phyloP scores from a whole-genome alignment of 208 protist genomes.

The Wallacemonas sp. region DNA sequence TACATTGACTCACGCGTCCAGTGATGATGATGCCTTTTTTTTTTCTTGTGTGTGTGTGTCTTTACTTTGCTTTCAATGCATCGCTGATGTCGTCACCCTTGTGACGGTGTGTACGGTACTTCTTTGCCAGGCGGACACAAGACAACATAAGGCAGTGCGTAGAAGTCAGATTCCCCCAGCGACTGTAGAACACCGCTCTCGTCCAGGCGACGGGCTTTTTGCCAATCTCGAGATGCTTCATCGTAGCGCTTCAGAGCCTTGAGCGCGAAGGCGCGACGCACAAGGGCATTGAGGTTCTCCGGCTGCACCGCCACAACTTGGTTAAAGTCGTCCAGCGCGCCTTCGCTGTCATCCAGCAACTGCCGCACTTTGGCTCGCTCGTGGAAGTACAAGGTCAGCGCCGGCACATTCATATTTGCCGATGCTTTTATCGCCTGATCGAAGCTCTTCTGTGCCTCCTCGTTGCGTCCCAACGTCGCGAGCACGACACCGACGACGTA shows the following conservation, averaged over 20 bases:
- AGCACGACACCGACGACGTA: constrained; percentile 59
- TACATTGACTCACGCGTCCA: too few relatives aligned
- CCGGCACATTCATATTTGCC: background rate
- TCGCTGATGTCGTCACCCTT: background rate
- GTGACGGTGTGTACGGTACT: constrained; percentile 17
- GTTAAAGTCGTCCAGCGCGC: constrained; percentile 77
- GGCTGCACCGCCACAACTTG: constrained; percentile 62
- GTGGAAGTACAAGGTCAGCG: constrained; percentile 46
- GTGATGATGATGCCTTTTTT: too few relatives aligned
- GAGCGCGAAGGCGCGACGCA: constrained; percentile 83
- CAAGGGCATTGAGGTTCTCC: constrained; percentile 67
- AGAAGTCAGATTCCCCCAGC: constrained; percentile 65
- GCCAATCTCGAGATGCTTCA: constrained; percentile 83
- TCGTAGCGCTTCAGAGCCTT: constrained; percentile 76
- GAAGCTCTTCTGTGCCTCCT: constrained; percentile 47
- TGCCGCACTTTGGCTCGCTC: constrained; percentile 89
- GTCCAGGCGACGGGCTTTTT: constrained; percentile 62
- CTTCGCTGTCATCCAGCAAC: constrained; percentile 44
- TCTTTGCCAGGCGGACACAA: constrained; percentile 64
- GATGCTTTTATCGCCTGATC: constrained; percentile 44
- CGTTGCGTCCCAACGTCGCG: constrained; percentile 22
- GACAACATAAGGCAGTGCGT: constrained; percentile 56
- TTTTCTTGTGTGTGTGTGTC: too few relatives aligned
- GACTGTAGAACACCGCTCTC: constrained; percentile 32
- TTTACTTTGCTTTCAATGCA: too few relatives aligned